Evolutionary conservation across 257 asterid genomes (phyloP), one percentile per base, ranked within the genome.

Genomic region (Przewalskia tangutica): DNA sequence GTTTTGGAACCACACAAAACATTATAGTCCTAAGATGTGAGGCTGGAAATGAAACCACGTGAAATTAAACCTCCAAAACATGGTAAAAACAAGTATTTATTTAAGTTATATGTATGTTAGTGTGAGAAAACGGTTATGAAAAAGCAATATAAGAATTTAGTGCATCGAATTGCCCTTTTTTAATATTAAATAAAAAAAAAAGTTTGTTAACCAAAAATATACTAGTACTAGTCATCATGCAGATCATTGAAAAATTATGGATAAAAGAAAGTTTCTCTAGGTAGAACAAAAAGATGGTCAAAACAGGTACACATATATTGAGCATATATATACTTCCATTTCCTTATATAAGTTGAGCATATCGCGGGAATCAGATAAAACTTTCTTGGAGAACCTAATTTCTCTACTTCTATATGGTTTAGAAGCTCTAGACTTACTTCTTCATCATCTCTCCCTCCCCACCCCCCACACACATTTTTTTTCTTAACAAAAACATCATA

Each of bases 281-380:
- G 77, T 50, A 78, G 84, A 79, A 88, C 85, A 89, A 79, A 80
- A 81, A 83, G 80, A 58, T 84, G 89, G 96, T 89, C 97, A 92
- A 92, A 18, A 73, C n/a, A 70, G 17, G 14, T 11, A 3, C 44
- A 20, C 8, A 20, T 20, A 6, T 46, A 11, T 23, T n/a, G 9
- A 18, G 4, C 0, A 11, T 12, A 48, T 73, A 9, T 73, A 0
- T 10, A 20, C 46, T 1, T 65, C 0, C n/a, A 36, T 71, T 6
- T 50, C 7, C 9, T 90, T 79, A 70, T 84, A 85, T 81, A 53
- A 20, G 48, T 73, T 77, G 64, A 88, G 88, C 83, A 83, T 70
- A 80, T 86, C 82, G 88, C 90, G 92, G 88, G 77, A 88, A 84
- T 88, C 86, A 79, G 86, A 81, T 85, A 79, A 36, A 80, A 85